phyloP scores from a whole-genome alignment of 140 eudicot species.

The Oenanthe javanica region DNA sequence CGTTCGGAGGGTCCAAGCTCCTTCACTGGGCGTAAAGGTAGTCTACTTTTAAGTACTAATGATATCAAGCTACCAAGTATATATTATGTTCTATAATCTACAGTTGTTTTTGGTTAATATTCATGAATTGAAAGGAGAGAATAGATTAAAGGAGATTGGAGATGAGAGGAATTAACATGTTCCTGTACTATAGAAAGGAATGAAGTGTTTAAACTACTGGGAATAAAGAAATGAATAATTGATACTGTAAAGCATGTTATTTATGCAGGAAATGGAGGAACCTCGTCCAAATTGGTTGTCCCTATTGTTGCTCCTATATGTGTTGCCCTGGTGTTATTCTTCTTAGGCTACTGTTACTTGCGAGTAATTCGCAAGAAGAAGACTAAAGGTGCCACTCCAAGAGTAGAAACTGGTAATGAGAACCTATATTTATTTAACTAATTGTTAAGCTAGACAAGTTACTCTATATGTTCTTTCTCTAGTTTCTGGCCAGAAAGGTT shows the following conservation, averaged over 20 bases:
- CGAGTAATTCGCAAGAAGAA: background rate
- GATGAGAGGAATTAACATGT: background rate
- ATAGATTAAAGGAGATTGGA: background rate
- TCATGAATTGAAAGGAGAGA: no score
- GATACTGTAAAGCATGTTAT: background rate
- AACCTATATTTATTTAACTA: background rate
- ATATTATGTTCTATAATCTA: background rate
- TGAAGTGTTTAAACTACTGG: background rate
- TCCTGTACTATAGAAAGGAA: background rate
- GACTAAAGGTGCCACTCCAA: background rate
- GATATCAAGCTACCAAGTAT: background rate
- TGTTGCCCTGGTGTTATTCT: conserved; percentile 8
- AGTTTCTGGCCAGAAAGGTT: background rate
- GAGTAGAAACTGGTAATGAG: background rate
- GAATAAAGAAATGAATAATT: background rate
- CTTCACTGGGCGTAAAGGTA: background rate
- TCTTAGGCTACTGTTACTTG: background rate
- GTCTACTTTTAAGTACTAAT: background rate
- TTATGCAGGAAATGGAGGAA: conserved; percentile 10
- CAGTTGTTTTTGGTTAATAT: no score
- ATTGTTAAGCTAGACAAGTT: background rate
- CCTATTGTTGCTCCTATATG: conserved; percentile 10
- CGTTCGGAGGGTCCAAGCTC: background rate
- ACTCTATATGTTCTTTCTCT: background rate
- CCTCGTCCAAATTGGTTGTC: background rate